Percentiles rank a stretch among this genome's conserved stretches.
Conservation (phyloP, 768 basidiomycete genomes). For the Lentinula edodes region DNA sequence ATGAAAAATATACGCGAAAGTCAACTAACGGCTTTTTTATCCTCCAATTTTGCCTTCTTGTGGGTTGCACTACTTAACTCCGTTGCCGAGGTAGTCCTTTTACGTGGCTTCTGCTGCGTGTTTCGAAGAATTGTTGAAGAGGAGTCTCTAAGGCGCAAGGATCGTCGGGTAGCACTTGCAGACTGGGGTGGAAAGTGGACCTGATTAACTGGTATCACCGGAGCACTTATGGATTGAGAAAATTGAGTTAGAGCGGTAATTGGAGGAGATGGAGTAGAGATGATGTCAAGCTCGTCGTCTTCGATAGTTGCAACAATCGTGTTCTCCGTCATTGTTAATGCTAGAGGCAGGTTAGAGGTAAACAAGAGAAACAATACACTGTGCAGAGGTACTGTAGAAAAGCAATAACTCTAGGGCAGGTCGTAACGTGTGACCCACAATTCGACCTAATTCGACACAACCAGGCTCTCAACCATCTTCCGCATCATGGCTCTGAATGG, state of each 20-base stretch:
- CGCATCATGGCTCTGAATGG: neutral
- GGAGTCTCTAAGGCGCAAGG: neutral
- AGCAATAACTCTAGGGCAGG: neutral
- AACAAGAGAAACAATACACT: too few relatives aligned
- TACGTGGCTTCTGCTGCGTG: conserved; percentile 5
- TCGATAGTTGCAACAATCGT: neutral
- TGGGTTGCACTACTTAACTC: conserved; percentile 4
- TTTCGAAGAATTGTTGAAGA: neutral
- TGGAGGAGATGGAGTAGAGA: neutral
- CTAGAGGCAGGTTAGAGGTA: too few relatives aligned
- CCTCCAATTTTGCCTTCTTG: conserved; percentile 26
- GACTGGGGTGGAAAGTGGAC: neutral
- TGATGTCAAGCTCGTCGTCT: conserved; percentile 12
- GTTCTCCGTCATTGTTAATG: neutral
- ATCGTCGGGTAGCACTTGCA: neutral
- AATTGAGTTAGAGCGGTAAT: neutral
- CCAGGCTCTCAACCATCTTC: too few relatives aligned
- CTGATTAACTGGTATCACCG: neutral
- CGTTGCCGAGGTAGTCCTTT: conserved; percentile 13
- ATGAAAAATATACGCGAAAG: neutral
- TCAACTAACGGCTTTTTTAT: conserved; percentile 35
- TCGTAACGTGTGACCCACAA: neutral
- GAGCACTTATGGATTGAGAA: neutral
- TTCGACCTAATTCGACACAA: neutral
- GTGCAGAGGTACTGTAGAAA: too few relatives aligned